phyloP scores from a whole-genome alignment of 768 basidiomycete genomes.

The Podaxis sp. region DNA sequence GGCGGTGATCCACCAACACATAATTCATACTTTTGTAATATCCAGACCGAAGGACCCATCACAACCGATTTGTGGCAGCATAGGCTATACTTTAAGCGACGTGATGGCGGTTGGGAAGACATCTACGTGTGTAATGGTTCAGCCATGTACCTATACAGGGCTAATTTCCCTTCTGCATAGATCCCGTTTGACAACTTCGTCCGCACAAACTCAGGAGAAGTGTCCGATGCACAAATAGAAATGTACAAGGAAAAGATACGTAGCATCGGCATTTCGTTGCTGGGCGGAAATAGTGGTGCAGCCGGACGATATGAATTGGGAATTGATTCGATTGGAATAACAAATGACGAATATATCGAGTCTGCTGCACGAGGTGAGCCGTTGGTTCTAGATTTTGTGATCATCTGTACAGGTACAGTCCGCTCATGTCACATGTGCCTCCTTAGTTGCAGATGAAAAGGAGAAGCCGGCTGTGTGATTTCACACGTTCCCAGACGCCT shows the following conservation, averaged over 20 bases:
- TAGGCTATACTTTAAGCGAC: slow-evolving; percentile 72
- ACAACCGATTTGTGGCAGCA: slow-evolving; percentile 94
- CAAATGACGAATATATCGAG: slow-evolving; percentile 68
- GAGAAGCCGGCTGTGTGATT: not conserved
- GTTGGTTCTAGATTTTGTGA: not conserved
- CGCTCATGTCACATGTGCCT: not conserved
- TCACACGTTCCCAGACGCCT: not conserved
- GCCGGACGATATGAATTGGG: slow-evolving; percentile 81
- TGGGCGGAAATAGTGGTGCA: slow-evolving; percentile 79
- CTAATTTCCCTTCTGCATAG: slow-evolving; percentile 33
- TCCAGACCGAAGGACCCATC: slow-evolving; percentile 84
- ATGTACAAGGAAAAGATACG: slow-evolving; percentile 78
- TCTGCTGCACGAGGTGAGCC: slow-evolving; percentile 25
- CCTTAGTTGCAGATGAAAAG: not conserved
- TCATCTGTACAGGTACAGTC: not conserved
- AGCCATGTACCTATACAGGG: not conserved
- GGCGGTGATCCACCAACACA: slow-evolving; percentile 74
- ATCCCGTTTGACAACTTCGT: slow-evolving; percentile 80
- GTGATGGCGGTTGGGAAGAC: slow-evolving; percentile 75
- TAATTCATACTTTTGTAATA: slow-evolving; percentile 89
- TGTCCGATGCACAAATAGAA: slow-evolving; percentile 64
- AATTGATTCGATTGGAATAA: slow-evolving; percentile 77
- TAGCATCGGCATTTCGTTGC: slow-evolving; percentile 81
- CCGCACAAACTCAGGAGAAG: slow-evolving; percentile 69
- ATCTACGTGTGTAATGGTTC: slow-evolving; percentile 55